Evolutionary conservation across 805 yeast genomes (phyloP).

Genomic region (Pichia eremophila): DNA sequence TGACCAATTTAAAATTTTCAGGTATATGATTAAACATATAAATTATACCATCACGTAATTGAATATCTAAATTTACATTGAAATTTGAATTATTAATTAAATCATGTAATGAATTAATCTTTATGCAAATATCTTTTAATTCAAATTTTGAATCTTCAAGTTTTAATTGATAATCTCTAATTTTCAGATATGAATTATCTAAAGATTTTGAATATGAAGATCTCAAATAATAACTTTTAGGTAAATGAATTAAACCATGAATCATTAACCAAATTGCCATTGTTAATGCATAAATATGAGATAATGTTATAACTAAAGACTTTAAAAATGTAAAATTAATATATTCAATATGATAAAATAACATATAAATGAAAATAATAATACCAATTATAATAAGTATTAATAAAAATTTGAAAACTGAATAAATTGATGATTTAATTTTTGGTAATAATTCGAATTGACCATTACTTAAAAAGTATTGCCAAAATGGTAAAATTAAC

Average conservation of each 20-base stretch:
- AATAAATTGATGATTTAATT: conserved; percentile 46
- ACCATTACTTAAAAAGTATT: conserved; percentile 67
- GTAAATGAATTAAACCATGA: conserved; percentile 65
- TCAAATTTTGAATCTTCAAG: conserved; percentile 54
- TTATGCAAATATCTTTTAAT: conserved; percentile 54
- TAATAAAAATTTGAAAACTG: conserved; percentile 52
- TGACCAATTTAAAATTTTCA: conserved; percentile 21
- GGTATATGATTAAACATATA: conserved; percentile 41
- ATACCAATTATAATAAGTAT: conserved; percentile 44
- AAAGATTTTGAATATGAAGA: conserved; percentile 22
- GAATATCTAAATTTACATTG: conserved; percentile 14
- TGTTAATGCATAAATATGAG: conserved; percentile 68
- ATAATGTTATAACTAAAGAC: conserved; percentile 60
- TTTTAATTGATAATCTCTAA: conserved; percentile 50
- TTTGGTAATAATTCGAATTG: conserved; percentile 38
- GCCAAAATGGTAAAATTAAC: conserved; percentile 63
- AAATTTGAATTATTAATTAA: neutral
- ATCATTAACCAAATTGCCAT: conserved; percentile 79
- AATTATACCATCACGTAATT: conserved; percentile 57
- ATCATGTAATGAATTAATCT: conserved; percentile 40
- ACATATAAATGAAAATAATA: conserved; percentile 49
- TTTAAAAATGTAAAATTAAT: conserved; percentile 41
- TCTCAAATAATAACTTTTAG: conserved; percentile 31
- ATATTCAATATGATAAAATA: conserved; percentile 28
- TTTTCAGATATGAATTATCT: conserved; percentile 35